Conservation (phyloP, 2,329 filamentous ascomycete genomes). For the Juglanconis sp. region DNA sequence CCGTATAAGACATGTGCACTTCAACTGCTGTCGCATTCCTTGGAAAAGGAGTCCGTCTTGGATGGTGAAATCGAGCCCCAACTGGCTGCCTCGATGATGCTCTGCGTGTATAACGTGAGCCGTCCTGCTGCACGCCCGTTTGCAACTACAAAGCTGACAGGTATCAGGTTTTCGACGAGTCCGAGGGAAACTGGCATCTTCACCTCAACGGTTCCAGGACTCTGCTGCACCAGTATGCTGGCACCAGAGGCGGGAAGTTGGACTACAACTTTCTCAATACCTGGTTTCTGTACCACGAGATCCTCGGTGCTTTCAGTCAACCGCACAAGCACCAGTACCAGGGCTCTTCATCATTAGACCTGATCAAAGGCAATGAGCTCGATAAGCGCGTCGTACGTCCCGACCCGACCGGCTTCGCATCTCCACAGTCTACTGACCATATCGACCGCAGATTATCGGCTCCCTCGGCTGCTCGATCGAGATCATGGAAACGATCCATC, state of each 20-base stretch:
- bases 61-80: conserved; percentile 33
- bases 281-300: conserved; percentile 47
- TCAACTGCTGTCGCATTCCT: conserved; percentile 34
- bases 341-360: conserved; percentile 26
- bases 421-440: neutral
- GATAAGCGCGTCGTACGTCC: conserved; percentile 30
- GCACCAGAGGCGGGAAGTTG: conserved; percentile 26
- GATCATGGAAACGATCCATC: conserved; percentile 41
- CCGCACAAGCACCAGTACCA: conserved; percentile 24
- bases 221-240: conserved; percentile 27
- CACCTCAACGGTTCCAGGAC: conserved; percentile 42
- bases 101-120: conserved; percentile 46
- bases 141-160: conserved; percentile 14
- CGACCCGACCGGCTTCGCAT: neutral
- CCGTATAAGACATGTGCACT: conserved; percentile 41
- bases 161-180: conserved; percentile 44
- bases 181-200: conserved; percentile 42
- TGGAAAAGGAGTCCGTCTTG: conserved; percentile 27
- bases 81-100: conserved; percentile 47
- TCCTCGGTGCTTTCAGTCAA: conserved; percentile 42
- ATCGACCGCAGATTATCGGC: conserved; percentile 39
- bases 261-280: conserved; percentile 38
- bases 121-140: neutral
- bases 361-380: conserved; percentile 27
- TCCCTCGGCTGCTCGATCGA: conserved; percentile 45